phyloP scores from a whole-genome alignment of 805 yeast species.

The Candida qinlingensis region DNA sequence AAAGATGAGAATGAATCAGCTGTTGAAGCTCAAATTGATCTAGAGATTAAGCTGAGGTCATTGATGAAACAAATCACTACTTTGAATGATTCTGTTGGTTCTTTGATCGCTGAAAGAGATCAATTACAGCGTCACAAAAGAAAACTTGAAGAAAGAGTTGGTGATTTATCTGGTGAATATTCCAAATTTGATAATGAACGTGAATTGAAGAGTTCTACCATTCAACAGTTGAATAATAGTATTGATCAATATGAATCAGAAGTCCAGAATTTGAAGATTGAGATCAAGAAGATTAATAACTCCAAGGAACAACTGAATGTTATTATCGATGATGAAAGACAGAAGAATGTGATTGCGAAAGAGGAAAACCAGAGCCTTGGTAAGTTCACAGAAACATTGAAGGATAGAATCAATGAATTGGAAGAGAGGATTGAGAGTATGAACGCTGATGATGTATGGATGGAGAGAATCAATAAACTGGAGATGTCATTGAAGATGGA shows the following conservation, averaged over 20 bases:
- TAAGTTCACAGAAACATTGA: slow-evolving; percentile 48
- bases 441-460: slow-evolving; percentile 55
- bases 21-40: slow-evolving; percentile 37
- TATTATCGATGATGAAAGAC: slow-evolving; percentile 35
- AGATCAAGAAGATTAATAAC: slow-evolving; percentile 21
- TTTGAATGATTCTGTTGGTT: slow-evolving; percentile 54
- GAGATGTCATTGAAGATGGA: slow-evolving; percentile 45
- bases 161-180: slow-evolving; percentile 36
- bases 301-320: slow-evolving; percentile 23
- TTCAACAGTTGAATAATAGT: slow-evolving; percentile 10
- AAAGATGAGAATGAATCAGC: slow-evolving; percentile 40
- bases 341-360: slow-evolving; percentile 47
- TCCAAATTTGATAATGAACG: slow-evolving; percentile 31
- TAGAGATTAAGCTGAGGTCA: slow-evolving; percentile 39
- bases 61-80: slow-evolving; percentile 48
- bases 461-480: slow-evolving; percentile 45
- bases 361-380: slow-evolving; percentile 67
- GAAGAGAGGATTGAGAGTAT: slow-evolving; percentile 42
- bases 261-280: slow-evolving; percentile 26
- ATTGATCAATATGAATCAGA: slow-evolving; percentile 27
- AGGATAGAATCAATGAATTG: slow-evolving; percentile 36
- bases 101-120: slow-evolving; percentile 59
- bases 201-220: slow-evolving; percentile 13
- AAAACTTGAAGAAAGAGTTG: slow-evolving; percentile 38
- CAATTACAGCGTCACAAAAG: slow-evolving; percentile 46